Percentiles rank a stretch among this genome's conserved stretches.
These are phyloP conservation scores for Kwoniella dendrophila DNA, from an alignment of 768 basidiomycete genomes.

Conservation along the genomic window DNA sequence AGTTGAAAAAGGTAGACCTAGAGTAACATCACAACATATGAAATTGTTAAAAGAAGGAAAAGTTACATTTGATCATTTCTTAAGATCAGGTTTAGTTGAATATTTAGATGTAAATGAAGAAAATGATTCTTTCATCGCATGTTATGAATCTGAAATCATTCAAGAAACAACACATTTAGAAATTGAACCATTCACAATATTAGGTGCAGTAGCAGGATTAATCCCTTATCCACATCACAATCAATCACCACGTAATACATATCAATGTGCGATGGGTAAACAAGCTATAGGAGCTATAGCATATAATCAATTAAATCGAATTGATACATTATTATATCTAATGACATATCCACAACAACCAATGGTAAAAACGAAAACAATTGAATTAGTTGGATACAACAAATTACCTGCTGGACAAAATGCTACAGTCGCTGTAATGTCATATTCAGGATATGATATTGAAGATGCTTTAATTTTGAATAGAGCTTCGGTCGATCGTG, in stretches of 20 bases:
- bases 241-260: conserved; percentile 97
- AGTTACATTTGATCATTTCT: conserved; percentile 89
- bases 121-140: conserved; percentile 93
- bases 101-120: conserved; percentile 99
- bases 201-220: conserved; percentile 95
- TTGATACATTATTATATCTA: conserved; percentile 96
- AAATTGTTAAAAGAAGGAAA: conserved; percentile 74
- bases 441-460: conserved; percentile 98
- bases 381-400: conserved; percentile 95
- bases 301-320: conserved; percentile 95
- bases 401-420: conserved; percentile 97
- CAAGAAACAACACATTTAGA: conserved; percentile 88
- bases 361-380: conserved; percentile 99
- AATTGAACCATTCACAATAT: conserved; percentile 96
- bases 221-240: conserved; percentile 99
- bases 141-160: conserved; percentile 86
- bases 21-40: conserved; percentile 79
- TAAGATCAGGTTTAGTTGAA: conserved; percentile 87
- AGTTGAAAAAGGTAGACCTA: conserved; percentile 76
- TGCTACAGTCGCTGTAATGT: conserved; percentile 98
- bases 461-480: conserved; percentile 98
- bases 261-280: conserved; percentile 99
- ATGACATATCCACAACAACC: conserved; percentile 98
- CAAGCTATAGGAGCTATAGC: conserved; percentile 99
- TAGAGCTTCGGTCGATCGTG: conserved; percentile 92